Evolutionary conservation across 2,329 filamentous ascomycete genomes (phyloP).

Genomic region (Berkeleyomyces basicola): DNA sequence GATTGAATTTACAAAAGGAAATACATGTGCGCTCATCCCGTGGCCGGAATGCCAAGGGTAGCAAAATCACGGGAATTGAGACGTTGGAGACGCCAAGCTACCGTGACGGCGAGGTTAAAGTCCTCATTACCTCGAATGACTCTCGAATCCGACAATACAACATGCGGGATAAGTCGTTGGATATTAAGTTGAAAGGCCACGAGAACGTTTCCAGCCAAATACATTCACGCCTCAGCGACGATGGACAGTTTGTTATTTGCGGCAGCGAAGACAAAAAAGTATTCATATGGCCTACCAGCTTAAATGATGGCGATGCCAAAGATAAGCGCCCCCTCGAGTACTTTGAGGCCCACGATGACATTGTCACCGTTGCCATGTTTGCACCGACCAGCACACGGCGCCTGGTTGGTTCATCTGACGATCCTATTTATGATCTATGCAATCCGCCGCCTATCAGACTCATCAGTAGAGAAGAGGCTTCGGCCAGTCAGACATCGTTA

Average conservation of each 20-base stretch:
- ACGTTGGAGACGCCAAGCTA: slow-evolving; percentile 33
- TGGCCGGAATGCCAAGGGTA: slow-evolving; percentile 87
- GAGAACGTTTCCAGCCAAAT: slow-evolving; percentile 86
- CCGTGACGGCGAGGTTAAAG: slow-evolving; percentile 53
- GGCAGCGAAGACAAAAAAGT: slow-evolving; percentile 83
- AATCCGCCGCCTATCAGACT: slow-evolving; percentile 84
- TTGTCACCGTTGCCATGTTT: slow-evolving; percentile 78
- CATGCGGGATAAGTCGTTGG: slow-evolving; percentile 65
- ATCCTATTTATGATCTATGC: slow-evolving; percentile 91
- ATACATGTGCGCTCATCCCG: slow-evolving; percentile 86
- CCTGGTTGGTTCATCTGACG: slow-evolving; percentile 62
- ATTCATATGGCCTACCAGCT: slow-evolving; percentile 61
- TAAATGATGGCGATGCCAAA: slow-evolving; percentile 43
- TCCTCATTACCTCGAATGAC: slow-evolving; percentile 89
- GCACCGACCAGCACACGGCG: slow-evolving; percentile 65
- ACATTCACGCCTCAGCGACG: slow-evolving; percentile 72
- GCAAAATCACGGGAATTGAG: slow-evolving; percentile 92
- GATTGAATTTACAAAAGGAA: slow-evolving; percentile 66
- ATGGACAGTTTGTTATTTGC: slow-evolving; percentile 72
- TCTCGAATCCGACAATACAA: slow-evolving; percentile 84
- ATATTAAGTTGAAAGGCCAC: slow-evolving; percentile 81
- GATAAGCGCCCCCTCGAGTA: slow-evolving; percentile 74
- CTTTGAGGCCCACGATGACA: slow-evolving; percentile 77
- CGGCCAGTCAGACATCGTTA: slow-evolving; percentile 25
- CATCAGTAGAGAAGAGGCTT: slow-evolving; percentile 51